A percentile compares a stretch with the other conserved stretches of the same genome.
Evolutionary conservation across 2,329 filamentous ascomycete genomes (phyloP).

Genomic region (Colletotrichum nymphaeae): DNA sequence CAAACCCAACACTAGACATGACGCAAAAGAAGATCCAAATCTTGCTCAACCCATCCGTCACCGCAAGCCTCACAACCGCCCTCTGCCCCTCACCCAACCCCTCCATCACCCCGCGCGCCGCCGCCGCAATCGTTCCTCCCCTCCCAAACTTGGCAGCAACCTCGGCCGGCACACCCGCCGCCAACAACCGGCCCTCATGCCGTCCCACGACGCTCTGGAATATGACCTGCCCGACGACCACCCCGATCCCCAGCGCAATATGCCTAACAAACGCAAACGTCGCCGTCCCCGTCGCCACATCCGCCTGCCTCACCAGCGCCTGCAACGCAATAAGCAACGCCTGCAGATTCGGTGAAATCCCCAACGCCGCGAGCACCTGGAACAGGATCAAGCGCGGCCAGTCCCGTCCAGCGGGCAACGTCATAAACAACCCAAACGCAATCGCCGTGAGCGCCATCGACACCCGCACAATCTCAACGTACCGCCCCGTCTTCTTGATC

Average conservation of each 20-base stretch:
- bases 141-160: conserved; percentile 65
- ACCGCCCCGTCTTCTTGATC: conserved; percentile 75
- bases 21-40: conserved; percentile 70
- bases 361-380: conserved; percentile 72
- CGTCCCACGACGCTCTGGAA: conserved; percentile 80
- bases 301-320: conserved; percentile 68
- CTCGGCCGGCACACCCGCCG: conserved; percentile 58
- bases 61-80: conserved; percentile 55
- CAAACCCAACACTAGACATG: conserved; percentile 58
- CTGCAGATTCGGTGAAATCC: conserved; percentile 77
- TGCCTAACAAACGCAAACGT: conserved; percentile 77
- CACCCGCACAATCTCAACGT: conserved; percentile 68
- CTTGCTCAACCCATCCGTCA: conserved; percentile 60
- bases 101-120: conserved; percentile 69
- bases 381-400: conserved; percentile 69
- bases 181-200: conserved; percentile 60
- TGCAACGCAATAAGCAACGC: conserved; percentile 76
- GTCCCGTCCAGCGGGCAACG: conserved; percentile 66
- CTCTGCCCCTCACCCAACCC: conserved; percentile 58
- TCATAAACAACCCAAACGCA: conserved; percentile 73
- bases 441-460: conserved; percentile 71
- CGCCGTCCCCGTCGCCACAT: conserved; percentile 76
- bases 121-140: conserved; percentile 69
- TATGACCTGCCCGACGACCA: conserved; percentile 81
- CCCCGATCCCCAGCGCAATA: conserved; percentile 73